Evolutionary conservation across 306 rosid genomes (phyloP).

Genomic region (Vachellia collinsii): DNA sequence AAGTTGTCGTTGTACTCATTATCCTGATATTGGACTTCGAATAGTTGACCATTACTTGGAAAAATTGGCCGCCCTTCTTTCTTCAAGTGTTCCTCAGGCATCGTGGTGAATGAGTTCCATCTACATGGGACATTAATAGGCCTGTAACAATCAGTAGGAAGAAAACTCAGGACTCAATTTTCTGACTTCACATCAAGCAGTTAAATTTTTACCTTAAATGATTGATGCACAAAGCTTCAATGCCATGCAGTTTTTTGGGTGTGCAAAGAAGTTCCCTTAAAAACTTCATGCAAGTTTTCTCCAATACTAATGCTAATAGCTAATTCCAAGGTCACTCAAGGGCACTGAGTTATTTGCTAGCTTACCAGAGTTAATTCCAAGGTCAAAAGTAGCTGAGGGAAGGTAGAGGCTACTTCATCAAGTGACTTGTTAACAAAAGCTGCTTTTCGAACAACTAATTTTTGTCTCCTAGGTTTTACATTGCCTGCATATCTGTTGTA

Average conservation of each 20-base stretch:
- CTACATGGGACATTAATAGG: slow-evolving; percentile 67
- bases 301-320: not conserved
- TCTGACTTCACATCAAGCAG: not conserved
- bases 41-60: slow-evolving; percentile 42
- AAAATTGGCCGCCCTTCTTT: slow-evolving; percentile 50
- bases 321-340: too few relatives aligned
- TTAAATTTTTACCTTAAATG: slow-evolving; percentile 3
- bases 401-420: slow-evolving; percentile 7
- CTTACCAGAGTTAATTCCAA: too few relatives aligned
- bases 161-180: slow-evolving; percentile 25
- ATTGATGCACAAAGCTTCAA: not conserved
- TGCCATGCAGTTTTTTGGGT: not conserved
- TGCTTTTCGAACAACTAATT: not conserved
- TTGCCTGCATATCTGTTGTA: not conserved
- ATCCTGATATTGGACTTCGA: slow-evolving; percentile 52
- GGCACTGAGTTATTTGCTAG: too few relatives aligned
- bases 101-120: slow-evolving; percentile 61
- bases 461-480: not conserved
- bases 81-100: slow-evolving; percentile 51
- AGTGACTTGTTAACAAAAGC: not conserved
- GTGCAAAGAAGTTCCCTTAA: not conserved
- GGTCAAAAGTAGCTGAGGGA: not conserved
- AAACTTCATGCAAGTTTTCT: not conserved
- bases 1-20: slow-evolving; percentile 47
- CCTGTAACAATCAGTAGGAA: slow-evolving; percentile 52